Evolutionary conservation across 371 early-diverging fungal genomes (phyloP), one percentile per base, ranked within the genome.

Genomic region (Mortierella sp.): DNA sequence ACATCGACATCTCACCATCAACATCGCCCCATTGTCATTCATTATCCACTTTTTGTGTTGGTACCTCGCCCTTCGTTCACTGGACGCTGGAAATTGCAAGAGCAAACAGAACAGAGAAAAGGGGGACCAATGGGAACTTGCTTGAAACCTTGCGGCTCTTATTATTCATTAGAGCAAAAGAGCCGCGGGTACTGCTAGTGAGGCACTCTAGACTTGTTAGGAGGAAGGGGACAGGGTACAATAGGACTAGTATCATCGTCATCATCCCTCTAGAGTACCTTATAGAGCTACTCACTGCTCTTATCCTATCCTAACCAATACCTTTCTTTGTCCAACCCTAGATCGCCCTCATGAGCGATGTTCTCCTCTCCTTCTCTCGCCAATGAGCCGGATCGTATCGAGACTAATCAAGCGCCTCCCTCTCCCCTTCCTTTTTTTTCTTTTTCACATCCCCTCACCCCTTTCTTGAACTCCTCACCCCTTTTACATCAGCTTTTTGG

Each of bases 111-210:
- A 57, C 4, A 54, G 26, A 10, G 57, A 57, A 57, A 53, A 5
- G 13, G n/a, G 0, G 64, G 21, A 64, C 64, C 64, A 64, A 64
- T 64, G 40, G 24, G 24, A 13, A 8, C 13, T 46, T 8, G 13
- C 64, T 40, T 31, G 59, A 40, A 40, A 40, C 59, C 59, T 59
- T 31, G 59, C 34, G 31, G 59, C 59, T 59, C 59, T 40, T 21
- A 19, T 37, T 21, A 34, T 21, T 61, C 43, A 40, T 59, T 28
- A 6, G 64, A 37, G 64, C 24, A 28, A 64, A 64, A 64, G 64
- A 64, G 64, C 64, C 64, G 64, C 40, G 64, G 64, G 64, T 64
- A 64, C 64, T 64, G 24, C 24, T 53, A 21, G 13, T 6, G 24
- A 21, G 11, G 50, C 50, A 46, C 24, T 53, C 53, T 53, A 53